Conservation (phyloP, 352 stramenopile genomes). For the Pythium pyrilobum region DNA sequence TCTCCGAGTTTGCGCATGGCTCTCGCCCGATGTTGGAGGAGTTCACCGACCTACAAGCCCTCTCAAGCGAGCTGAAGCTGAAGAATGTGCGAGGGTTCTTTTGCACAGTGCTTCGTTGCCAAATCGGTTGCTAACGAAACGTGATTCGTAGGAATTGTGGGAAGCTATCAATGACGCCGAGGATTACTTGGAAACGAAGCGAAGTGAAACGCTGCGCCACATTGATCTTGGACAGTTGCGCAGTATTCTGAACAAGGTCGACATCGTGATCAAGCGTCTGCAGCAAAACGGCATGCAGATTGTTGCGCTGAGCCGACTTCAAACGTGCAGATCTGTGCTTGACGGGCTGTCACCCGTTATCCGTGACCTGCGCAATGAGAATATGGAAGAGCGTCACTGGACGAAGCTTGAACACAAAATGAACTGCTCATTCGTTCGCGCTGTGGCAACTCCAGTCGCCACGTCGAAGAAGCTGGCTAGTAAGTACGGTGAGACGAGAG, state of each 20-base stretch:
- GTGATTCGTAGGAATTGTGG: slow-evolving; percentile 39
- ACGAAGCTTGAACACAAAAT: slow-evolving; percentile 70
- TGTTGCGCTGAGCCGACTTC: slow-evolving; percentile 28
- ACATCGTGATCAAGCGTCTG: slow-evolving; percentile 20
- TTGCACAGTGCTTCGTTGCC: not conserved
- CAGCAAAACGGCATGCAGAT: slow-evolving; percentile 16
- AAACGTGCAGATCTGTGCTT: slow-evolving; percentile 34
- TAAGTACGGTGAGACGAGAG: not conserved
- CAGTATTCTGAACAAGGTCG: slow-evolving; percentile 18
- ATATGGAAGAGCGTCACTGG: slow-evolving; percentile 61
- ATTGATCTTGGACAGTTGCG: slow-evolving; percentile 44
- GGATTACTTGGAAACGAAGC: slow-evolving; percentile 31
- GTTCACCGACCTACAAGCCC: slow-evolving; percentile 29
- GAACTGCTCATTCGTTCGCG: slow-evolving; percentile 30
- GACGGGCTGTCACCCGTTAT: slow-evolving; percentile 47
- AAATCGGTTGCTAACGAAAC: not conserved
- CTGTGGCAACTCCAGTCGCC: not conserved
- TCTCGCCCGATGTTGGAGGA: slow-evolving; percentile 22
- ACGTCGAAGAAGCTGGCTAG: not conserved
- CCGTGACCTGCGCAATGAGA: slow-evolving; percentile 52
- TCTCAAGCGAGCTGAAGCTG: slow-evolving; percentile 37
- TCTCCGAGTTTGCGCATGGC: slow-evolving; percentile 32
- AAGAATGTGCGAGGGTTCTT: slow-evolving; percentile 27
- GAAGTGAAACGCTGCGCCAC: slow-evolving; percentile 29
- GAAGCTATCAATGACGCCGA: slow-evolving; percentile 42